These are phyloP conservation scores for Cubamyces lactineus DNA, from an alignment of 768 basidiomycete species.

Conservation along the genomic window DNA sequence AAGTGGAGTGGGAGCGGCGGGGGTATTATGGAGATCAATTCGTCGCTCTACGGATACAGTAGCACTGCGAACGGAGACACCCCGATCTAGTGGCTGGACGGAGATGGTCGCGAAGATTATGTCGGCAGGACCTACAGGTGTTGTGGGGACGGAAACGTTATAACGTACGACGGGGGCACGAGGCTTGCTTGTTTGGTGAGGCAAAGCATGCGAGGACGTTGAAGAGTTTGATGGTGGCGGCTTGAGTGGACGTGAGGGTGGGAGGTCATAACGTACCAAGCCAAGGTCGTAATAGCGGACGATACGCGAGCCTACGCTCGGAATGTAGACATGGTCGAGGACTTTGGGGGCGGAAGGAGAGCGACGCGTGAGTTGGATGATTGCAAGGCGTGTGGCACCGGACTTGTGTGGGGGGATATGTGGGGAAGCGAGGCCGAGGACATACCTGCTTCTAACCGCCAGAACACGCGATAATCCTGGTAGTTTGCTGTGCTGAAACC, in stretches of 20 bases:
- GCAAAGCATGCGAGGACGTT: constrained; percentile 39
- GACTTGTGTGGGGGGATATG: constrained; percentile 25
- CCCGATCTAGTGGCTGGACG: constrained; percentile 61
- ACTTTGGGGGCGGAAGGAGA: constrained; percentile 44
- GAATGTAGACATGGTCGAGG: constrained; percentile 65
- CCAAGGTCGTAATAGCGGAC: constrained; percentile 72
- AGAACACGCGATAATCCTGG: constrained; percentile 78
- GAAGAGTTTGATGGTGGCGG: constrained; percentile 37
- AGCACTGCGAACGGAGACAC: constrained; percentile 61
- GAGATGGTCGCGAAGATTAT: constrained; percentile 67
- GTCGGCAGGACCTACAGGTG: constrained; percentile 73
- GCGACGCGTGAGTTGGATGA: constrained; percentile 14
- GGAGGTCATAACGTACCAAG: constrained; percentile 71
- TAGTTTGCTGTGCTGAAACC: constrained; percentile 74
- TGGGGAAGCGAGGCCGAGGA: constrained; percentile 24
- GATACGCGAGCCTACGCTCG: constrained; percentile 68
- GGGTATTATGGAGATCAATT: constrained; percentile 51
- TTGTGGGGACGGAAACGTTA: constrained; percentile 53
- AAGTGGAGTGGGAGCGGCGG: constrained; percentile 21
- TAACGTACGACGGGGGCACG: constrained; percentile 65
- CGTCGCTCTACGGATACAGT: constrained; percentile 72
- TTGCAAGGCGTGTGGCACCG: constrained; percentile 11
- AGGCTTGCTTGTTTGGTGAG: constrained; percentile 52
- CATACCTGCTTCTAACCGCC: constrained; percentile 83
- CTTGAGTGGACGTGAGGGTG: constrained; percentile 34